phyloP scores from a whole-genome alignment of 495 filamentous ascomycete species.

The Hamigera avellanea region DNA sequence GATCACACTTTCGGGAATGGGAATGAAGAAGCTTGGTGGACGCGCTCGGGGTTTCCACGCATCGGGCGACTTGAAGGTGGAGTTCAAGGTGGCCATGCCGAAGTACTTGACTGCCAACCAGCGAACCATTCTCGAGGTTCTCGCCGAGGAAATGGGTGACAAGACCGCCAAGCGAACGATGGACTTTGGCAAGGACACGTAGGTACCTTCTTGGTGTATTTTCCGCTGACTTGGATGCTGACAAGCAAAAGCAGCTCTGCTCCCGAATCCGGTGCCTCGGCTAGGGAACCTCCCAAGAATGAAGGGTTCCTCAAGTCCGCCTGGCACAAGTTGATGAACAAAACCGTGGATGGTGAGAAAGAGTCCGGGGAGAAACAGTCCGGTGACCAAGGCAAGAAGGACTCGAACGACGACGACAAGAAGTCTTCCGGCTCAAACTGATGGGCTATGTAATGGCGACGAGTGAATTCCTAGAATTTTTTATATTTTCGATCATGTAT shows the following conservation, averaged over 20 bases:
- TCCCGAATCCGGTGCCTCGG: constrained; percentile 3
- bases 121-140: constrained; percentile 81
- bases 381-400: constrained; percentile 18
- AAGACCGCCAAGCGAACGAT: constrained; percentile 86
- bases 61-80: constrained; percentile 76
- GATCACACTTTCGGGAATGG: constrained; percentile 74
- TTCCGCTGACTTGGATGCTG: constrained; percentile 1
- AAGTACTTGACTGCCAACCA: constrained; percentile 86
- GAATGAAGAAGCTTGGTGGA: constrained; percentile 70
- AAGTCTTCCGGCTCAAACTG: constrained; percentile 46
- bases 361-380: constrained; percentile 12
- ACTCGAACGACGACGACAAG: constrained; percentile 36
- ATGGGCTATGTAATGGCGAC: background rate
- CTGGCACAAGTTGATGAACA: constrained; percentile 77
- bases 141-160: constrained; percentile 90
- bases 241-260: constrained; percentile 2
- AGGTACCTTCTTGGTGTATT: constrained; percentile 8
- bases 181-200: constrained; percentile 49
- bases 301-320: constrained; percentile 81
- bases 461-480: no score
- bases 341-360: constrained; percentile 28
- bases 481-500: no score
- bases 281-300: constrained; percentile 45
- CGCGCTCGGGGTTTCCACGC: constrained; percentile 37
- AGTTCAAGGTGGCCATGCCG: constrained; percentile 91